A percentile compares a stretch with the other conserved stretches of the same genome.
These are phyloP conservation scores for Mucor circinelloides DNA, from an alignment of 371 early-diverging fungal species.

Conservation along the genomic window DNA sequence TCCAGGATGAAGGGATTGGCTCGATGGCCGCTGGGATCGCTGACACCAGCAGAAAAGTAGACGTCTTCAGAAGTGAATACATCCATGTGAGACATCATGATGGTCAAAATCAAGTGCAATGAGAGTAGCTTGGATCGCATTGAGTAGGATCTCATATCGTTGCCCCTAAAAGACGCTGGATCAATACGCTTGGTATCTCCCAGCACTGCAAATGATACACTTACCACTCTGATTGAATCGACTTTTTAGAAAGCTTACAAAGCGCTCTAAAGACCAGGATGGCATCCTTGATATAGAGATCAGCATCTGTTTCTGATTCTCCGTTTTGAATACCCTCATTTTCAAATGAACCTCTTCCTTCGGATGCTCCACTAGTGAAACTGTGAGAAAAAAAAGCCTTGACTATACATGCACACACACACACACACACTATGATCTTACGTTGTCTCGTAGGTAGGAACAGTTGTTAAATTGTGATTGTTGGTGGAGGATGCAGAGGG, in stretches of 20 bases:
- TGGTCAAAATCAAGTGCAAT: constrained; percentile 60
- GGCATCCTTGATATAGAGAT: constrained; percentile 72
- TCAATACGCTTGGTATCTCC: not conserved
- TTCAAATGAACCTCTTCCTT: constrained; percentile 39
- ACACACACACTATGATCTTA: not conserved
- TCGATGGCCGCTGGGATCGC: constrained; percentile 22
- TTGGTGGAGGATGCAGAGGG: not conserved
- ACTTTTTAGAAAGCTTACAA: constrained; percentile 88
- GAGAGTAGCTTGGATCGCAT: constrained; percentile 70
- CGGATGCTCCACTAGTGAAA: constrained; percentile 12
- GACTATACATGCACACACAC: no score
- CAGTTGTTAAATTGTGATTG: not conserved
- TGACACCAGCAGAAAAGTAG: constrained; percentile 31
- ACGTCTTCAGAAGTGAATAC: constrained; percentile 57
- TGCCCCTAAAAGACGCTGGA: constrained; percentile 29
- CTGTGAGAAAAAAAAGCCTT: no score
- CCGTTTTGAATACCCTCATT: constrained; percentile 24
- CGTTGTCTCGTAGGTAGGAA: constrained; percentile 6
- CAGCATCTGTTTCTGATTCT: constrained; percentile 44
- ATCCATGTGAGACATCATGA: constrained; percentile 58
- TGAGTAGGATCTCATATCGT: constrained; percentile 56
- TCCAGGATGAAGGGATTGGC: constrained; percentile 73
- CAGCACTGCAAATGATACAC: not conserved
- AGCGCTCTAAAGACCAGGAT: constrained; percentile 90
- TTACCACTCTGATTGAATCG: constrained; percentile 56